These are phyloP conservation scores for Dryas alaskensis DNA, from an alignment of 306 rosid species.

Conservation along the genomic window DNA sequence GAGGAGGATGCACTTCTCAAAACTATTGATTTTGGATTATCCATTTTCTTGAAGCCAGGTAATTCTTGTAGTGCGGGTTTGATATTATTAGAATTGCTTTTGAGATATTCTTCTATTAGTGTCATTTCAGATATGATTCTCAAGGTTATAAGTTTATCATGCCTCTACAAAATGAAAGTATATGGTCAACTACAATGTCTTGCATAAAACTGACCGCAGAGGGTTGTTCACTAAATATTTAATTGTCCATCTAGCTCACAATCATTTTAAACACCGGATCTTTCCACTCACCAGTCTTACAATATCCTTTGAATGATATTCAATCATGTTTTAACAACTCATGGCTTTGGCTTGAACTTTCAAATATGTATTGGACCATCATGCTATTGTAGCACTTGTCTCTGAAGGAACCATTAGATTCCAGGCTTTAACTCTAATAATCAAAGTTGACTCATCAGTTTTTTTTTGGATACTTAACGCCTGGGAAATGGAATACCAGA, in stretches of 20 bases:
- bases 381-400: background rate
- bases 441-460: background rate
- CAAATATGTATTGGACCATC: background rate
- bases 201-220: background rate
- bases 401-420: background rate
- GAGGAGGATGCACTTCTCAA: constrained; percentile 92
- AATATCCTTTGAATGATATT: background rate
- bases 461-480: background rate
- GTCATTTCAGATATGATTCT: background rate
- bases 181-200: background rate
- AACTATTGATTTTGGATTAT: constrained; percentile 94
- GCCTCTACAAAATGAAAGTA: background rate
- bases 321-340: background rate
- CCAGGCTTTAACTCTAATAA: background rate
- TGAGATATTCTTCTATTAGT: background rate
- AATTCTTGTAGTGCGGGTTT: constrained; percentile 22
- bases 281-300: background rate
- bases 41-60: constrained; percentile 98
- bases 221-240: background rate
- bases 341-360: background rate
- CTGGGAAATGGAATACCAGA: background rate
- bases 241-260: background rate
- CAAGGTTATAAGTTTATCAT: constrained; percentile 7
- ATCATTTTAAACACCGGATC: background rate
- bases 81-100: background rate